These are phyloP conservation scores for Triticum monococcum DNA, from an alignment of 176 grass and related monocot genomes.

Conservation along the genomic window DNA sequence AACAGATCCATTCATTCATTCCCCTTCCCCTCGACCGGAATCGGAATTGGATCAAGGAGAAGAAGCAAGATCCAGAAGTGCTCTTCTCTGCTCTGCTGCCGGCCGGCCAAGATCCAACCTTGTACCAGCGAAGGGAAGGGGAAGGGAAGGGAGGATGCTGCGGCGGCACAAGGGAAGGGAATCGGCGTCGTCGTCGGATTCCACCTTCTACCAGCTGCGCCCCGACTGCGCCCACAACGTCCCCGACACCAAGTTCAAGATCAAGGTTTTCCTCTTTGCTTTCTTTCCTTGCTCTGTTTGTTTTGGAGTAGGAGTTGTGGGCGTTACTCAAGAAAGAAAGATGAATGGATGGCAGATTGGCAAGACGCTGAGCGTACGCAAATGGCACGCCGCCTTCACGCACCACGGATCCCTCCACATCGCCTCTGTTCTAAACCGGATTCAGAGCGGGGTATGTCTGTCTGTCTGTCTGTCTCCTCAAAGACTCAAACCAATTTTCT, in stretches of 20 bases:
- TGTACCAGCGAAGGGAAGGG: too few species aligned
- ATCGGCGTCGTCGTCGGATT: slow-evolving; percentile 47
- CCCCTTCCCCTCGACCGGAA: too few species aligned
- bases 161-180: slow-evolving; percentile 25
- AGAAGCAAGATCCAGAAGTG: too few species aligned
- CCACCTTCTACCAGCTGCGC: slow-evolving; percentile 73
- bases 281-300: too few species aligned
- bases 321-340: too few species aligned
- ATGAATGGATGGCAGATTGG: slow-evolving; percentile 51
- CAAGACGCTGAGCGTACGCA: slow-evolving; percentile 79
- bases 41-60: too few species aligned
- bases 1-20: too few species aligned
- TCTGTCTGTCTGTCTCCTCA: too few species aligned
- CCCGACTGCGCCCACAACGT: slow-evolving; percentile 62
- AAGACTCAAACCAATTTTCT: too few species aligned
- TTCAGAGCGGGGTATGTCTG: slow-evolving; percentile 71
- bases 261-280: not conserved
- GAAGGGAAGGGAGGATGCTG: slow-evolving; percentile 20
- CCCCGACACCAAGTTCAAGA: slow-evolving; percentile 71
- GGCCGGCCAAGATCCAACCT: too few species aligned
- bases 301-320: too few species aligned
- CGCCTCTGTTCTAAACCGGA: slow-evolving; percentile 72
- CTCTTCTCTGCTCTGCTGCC: too few species aligned
- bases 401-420: slow-evolving; percentile 71
- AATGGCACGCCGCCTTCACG: slow-evolving; percentile 81